phyloP scores from a whole-genome alignment of 2,329 filamentous ascomycete genomes.

The Paradendryphiella salina region DNA sequence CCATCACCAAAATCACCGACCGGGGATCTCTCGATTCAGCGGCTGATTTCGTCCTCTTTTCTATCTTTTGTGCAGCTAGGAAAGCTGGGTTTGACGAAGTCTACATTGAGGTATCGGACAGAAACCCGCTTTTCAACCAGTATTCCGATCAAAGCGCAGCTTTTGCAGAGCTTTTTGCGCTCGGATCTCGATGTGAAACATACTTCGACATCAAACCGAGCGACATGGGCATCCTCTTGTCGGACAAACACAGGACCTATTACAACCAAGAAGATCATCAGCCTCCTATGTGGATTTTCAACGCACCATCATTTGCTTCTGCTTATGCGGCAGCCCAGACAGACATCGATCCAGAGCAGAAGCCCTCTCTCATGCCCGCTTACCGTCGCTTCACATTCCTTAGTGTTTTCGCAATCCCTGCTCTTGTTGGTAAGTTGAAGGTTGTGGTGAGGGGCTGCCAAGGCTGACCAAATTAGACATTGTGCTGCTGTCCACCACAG shows the following conservation, averaged over 20 bases:
- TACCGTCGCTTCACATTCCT: conserved; percentile 61
- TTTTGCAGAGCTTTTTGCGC: conserved; percentile 65
- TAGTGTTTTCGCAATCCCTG: conserved; percentile 65
- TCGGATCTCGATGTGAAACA: conserved; percentile 65
- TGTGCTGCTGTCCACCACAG: conserved; percentile 60
- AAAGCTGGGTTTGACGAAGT: conserved; percentile 64
- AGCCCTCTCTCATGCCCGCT: conserved; percentile 49
- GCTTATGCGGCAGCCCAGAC: conserved; percentile 58
- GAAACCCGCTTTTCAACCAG: conserved; percentile 63
- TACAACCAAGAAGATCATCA: conserved; percentile 50
- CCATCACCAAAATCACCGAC: conserved; percentile 31
- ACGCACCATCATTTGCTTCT: conserved; percentile 55
- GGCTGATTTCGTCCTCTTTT: conserved; percentile 60
- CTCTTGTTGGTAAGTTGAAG: conserved; percentile 52
- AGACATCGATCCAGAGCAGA: conserved; percentile 56
- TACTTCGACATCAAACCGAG: conserved; percentile 60
- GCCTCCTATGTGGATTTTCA: conserved; percentile 56
- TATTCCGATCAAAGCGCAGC: conserved; percentile 66
- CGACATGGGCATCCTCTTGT: conserved; percentile 42
- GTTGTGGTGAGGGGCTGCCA: background rate
- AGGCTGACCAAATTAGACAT: conserved; percentile 53
- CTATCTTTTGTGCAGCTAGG: conserved; percentile 61
- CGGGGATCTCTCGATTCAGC: conserved; percentile 33
- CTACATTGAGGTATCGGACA: conserved; percentile 64
- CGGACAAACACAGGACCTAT: conserved; percentile 48